Base-by-base conservation (phyloP, 2,329 filamentous ascomycete species). In the Aspergillus spinulosporus region DNA sequence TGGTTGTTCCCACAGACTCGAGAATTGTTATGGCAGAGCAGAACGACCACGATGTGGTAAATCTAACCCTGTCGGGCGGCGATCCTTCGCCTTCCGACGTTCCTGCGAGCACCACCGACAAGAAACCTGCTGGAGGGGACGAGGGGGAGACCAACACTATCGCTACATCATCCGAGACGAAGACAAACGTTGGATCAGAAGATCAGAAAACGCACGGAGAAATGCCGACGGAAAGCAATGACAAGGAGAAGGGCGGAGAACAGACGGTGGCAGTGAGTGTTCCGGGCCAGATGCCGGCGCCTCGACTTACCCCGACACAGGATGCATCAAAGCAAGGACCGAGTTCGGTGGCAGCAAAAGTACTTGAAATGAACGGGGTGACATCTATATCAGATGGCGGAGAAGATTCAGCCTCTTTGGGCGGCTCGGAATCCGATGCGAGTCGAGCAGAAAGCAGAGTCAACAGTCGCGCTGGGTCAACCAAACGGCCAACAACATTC, bases 1-100 rank as follows among this genome's bases (percentile, higher is more conserved):
- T 53, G 59, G 53, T 59, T 52, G 59, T 61, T 49, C 59, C 53
- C 53, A 59, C 74, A 82, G 80, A 74, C 73, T 73, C 77, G 74
- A 74, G 78, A 74, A 78, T 83, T 87, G 84, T 87, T 86, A 87
- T 87, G 84, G 84, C 84, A 86, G 84, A 86, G 83, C 82, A 84
- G 82, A 82, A 77, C 72, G 80, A 78, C 82, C 84, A 85, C 77
- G 81, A 87, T 87, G 84, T 86, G 84, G 84, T 87, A 85, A 84
- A 84, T 79, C 80, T 85, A 82, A 80, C 82, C 79, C 79, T 81
- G 84, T 87, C 84, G 84, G 80, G 83, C 78, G 82, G 82, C 80
- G 82, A 80, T 73, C 73, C 76, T 72, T 80, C 80, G 80, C 81
- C 82, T 78, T 83, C 84, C 82, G 84, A 84, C 83, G 83, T 79